Base-by-base conservation (phyloP, 495 filamentous ascomycete genomes). In the Talaromyces liani region DNA sequence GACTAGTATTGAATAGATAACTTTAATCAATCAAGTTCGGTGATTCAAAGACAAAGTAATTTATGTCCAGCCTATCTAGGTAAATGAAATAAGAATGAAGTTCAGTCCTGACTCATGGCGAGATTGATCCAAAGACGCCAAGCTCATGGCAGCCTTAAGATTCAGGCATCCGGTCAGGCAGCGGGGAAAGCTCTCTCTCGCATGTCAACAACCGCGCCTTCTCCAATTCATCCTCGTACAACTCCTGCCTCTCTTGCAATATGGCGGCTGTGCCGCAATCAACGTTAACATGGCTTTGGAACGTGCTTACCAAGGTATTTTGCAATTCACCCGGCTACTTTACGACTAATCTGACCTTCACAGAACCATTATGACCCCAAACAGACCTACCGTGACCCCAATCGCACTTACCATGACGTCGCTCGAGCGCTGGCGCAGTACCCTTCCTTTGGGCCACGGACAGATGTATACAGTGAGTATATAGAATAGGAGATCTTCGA, bases 251-350 rank as follows among this genome's bases (percentile, higher is more conserved):
- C 45, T 56, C 22, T 56, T 27, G 53, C 53, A 56, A 25, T n/a
- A 93, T 88, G 83, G 89, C 90, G 75, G 80, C 86, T 61, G 90
- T 96, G 67, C 87, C 91, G 65, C 92, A 94, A 70, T 89, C 91
- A 74, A 88, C 95, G 49, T 82, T 98, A 61, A 91, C 90, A 73
- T 98, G 94, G 94, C 87, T 98, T 2, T 95, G 96, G 76, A 94
- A 89, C 72, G 87, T 96, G 53, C 72, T 98, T 61, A 88, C 84
- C 41, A 91, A 88, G 74, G 93, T 94, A 78, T 70, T 79, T n/a
- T 29, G 27, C 25, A 8, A 16, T 34, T 51, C 14, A 3, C 4
- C 18, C 18, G 14, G 7, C 49, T n/a, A 53, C 12, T 22, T 41
- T n/a, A 33, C 49, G 39, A 39, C 10, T 55, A 22, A 45, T 9